phyloP scores from a whole-genome alignment of 352 stramenopile species.

The Phytophthora sojae region DNA sequence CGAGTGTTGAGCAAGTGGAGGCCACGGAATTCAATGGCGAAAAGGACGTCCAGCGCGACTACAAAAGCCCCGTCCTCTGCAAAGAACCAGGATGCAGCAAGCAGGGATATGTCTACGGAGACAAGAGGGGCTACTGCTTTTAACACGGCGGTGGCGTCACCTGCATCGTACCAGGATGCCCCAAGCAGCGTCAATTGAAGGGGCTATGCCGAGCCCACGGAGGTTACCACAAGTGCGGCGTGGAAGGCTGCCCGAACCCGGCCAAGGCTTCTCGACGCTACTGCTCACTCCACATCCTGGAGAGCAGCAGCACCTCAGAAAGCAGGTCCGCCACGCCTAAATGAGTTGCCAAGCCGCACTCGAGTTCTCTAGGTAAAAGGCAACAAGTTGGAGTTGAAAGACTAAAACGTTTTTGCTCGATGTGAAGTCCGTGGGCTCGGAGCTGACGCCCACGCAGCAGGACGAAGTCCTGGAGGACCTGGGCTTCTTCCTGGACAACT shows the following conservation, averaged over 20 bases:
- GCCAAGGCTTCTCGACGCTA: no score
- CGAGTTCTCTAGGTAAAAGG: no score
- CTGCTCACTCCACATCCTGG: no score
- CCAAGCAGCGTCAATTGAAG: not conserved
- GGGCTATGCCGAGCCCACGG: not conserved
- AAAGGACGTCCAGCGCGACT: no score
- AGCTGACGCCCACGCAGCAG: conserved; percentile 1
- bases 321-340: not conserved
- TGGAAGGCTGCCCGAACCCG: conserved; percentile 1
- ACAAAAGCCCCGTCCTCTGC: not conserved
- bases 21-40: no score
- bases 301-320: no score
- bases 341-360: no score
- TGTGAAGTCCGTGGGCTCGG: not conserved
- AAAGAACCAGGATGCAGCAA: conserved; percentile 8
- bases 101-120: not conserved
- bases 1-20: not conserved
- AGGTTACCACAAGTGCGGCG: conserved; percentile 9
- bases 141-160: conserved; percentile 6
- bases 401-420: not conserved
- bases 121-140: conserved; percentile 12
- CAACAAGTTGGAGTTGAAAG: no score
- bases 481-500: not conserved
- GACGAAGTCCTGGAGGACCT: not conserved
- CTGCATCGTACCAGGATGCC: conserved; percentile 1